Evolutionary conservation across 2,329 filamentous ascomycete species (phyloP).

Genomic region (Aureobasidium melanogenum): DNA sequence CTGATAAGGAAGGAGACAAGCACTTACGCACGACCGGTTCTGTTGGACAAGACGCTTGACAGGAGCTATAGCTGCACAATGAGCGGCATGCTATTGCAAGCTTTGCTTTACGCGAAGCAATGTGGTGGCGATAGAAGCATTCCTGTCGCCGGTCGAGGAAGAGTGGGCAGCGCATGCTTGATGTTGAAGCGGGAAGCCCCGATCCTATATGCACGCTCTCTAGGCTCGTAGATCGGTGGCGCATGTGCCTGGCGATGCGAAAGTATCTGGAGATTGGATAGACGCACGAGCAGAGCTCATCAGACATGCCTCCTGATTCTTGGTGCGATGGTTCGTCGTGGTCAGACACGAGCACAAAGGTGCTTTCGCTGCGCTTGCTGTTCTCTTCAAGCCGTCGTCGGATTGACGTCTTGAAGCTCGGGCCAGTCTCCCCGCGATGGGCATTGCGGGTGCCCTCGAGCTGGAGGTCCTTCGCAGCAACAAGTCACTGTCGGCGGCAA

Average conservation of each 20-base stretch:
- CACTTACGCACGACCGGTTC: slow-evolving; percentile 6
- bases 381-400: neutral
- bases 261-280: neutral
- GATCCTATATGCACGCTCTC: neutral
- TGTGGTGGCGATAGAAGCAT: neutral
- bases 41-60: neutral
- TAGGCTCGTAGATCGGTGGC: neutral
- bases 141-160: neutral
- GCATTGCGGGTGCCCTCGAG: neutral
- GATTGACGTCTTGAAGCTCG: neutral
- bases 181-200: neutral
- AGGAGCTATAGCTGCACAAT: neutral
- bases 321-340: neutral
- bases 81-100: neutral
- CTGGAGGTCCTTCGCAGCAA: neutral
- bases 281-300: neutral
- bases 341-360: neutral
- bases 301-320: neutral
- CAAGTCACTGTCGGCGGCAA: neutral
- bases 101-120: neutral
- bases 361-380: neutral
- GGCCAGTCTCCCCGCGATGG: neutral
- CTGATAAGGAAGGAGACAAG: slow-evolving; percentile 11
- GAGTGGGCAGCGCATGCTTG: neutral
- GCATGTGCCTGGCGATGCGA: neutral